phyloP scores from a whole-genome alignment of 306 rosid species.

The Gastrolobium bilobum region DNA sequence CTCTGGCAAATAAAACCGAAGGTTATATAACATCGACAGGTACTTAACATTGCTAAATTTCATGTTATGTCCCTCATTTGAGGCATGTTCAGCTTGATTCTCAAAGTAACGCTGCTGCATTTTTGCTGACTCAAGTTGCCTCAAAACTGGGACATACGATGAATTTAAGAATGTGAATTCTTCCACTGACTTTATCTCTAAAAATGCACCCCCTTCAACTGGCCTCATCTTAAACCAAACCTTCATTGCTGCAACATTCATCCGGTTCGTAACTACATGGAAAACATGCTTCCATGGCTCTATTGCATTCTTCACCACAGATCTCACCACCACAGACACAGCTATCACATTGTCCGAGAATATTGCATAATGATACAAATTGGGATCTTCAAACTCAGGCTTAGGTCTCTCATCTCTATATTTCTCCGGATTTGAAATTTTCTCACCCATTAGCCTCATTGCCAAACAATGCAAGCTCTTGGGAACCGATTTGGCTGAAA shows the following conservation, averaged over 20 bases:
- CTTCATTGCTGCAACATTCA: slow-evolving; percentile 98
- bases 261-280: slow-evolving; percentile 90
- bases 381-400: slow-evolving; percentile 91
- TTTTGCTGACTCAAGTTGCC: slow-evolving; percentile 73
- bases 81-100: slow-evolving; percentile 64
- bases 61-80: slow-evolving; percentile 63
- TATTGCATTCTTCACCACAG: slow-evolving; percentile 84
- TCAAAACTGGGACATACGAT: slow-evolving; percentile 82
- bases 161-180: slow-evolving; percentile 85
- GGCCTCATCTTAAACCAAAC: slow-evolving; percentile 99
- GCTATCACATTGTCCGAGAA: slow-evolving; percentile 96
- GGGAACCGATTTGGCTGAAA: slow-evolving; percentile 89
- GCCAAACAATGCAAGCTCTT: slow-evolving; percentile 99
- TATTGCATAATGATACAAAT: slow-evolving; percentile 92
- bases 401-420: slow-evolving; percentile 78
- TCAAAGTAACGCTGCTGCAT: slow-evolving; percentile 63
- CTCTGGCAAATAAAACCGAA: slow-evolving; percentile 94
- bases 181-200: slow-evolving; percentile 92
- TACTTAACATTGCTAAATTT: slow-evolving; percentile 65
- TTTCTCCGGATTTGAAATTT: slow-evolving; percentile 82
- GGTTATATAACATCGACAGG: slow-evolving; percentile 81
- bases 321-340: slow-evolving; percentile 92
- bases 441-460: slow-evolving; percentile 95
- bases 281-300: slow-evolving; percentile 99
- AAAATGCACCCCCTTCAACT: slow-evolving; percentile 77